These are phyloP conservation scores for Penicillium sp. DNA, from an alignment of 2,329 filamentous ascomycete genomes.

Conservation along the genomic window DNA sequence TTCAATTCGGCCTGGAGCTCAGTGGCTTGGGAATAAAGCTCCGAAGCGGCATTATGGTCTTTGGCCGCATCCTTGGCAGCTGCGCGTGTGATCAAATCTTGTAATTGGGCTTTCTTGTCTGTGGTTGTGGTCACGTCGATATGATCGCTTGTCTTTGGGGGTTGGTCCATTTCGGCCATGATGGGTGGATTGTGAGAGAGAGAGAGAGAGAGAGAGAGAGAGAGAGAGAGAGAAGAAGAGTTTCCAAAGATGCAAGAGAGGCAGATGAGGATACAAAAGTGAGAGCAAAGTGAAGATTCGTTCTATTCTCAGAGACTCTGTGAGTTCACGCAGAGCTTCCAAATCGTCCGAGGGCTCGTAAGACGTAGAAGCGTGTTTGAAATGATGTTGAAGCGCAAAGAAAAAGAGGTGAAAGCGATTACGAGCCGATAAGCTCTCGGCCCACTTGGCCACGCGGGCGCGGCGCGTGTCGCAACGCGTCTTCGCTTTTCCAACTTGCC, in stretches of 20 bases:
- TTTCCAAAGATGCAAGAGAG: background rate
- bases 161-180: conserved; percentile 22
- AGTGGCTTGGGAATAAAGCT: conserved; percentile 81
- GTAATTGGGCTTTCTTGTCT: conserved; percentile 57
- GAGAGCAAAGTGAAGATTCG: background rate
- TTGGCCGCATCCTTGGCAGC: conserved; percentile 82
- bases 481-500: background rate
- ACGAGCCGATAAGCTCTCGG: conserved; percentile 9
- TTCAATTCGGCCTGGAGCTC: conserved; percentile 87
- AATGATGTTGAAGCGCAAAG: background rate
- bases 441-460: conserved; percentile 11
- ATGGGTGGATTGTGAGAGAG: background rate
- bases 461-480: conserved; percentile 16
- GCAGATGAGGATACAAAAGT: background rate
- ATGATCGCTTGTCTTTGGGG: conserved; percentile 9
- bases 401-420: conserved; percentile 8
- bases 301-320: no score
- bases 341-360: no score
- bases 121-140: conserved; percentile 8
- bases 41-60: conserved; percentile 77
- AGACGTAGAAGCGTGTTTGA: no score
- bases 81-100: conserved; percentile 73
- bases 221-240: background rate
- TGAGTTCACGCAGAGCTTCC: no score
- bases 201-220: background rate